Conservation (phyloP, 2,329 filamentous ascomycete species). For the Raffaelea ambrosiae region DNA sequence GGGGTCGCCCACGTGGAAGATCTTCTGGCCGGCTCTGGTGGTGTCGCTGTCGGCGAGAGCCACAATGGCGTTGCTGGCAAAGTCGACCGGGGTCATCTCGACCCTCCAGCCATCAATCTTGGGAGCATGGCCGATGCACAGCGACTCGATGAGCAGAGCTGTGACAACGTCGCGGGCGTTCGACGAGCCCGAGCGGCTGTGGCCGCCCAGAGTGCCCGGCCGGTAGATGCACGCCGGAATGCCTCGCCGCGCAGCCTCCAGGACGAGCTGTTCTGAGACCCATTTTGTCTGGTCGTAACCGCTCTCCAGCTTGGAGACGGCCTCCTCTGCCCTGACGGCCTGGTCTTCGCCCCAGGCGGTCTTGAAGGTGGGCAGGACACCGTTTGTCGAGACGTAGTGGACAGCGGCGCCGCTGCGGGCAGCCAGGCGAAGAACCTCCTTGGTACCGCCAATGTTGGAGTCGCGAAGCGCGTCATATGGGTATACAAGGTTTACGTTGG, state of each 20-base stretch:
- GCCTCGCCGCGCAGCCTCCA: slow-evolving; percentile 56
- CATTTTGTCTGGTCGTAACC: slow-evolving; percentile 77
- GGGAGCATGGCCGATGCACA: slow-evolving; percentile 62
- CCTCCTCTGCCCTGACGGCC: slow-evolving; percentile 59
- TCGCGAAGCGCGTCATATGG: slow-evolving; percentile 68
- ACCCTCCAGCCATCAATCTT: slow-evolving; percentile 67
- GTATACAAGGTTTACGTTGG: slow-evolving; percentile 73
- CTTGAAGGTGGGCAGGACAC: slow-evolving; percentile 62
- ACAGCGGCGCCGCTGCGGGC: slow-evolving; percentile 53
- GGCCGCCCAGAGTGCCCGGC: slow-evolving; percentile 69
- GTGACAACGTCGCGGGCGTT: slow-evolving; percentile 74
- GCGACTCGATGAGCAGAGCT: slow-evolving; percentile 67
- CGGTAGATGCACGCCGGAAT: slow-evolving; percentile 64
- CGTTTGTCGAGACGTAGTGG: slow-evolving; percentile 74
- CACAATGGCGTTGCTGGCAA: slow-evolving; percentile 66
- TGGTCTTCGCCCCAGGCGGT: slow-evolving; percentile 64
- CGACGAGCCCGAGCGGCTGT: slow-evolving; percentile 64
- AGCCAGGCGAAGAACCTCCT: slow-evolving; percentile 65
- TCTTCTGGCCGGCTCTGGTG: slow-evolving; percentile 34
- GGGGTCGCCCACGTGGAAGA: slow-evolving; percentile 70
- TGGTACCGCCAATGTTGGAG: slow-evolving; percentile 71
- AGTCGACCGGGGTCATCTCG: slow-evolving; percentile 81
- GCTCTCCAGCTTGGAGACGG: slow-evolving; percentile 53
- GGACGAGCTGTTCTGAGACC: slow-evolving; percentile 68
- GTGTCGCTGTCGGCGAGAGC: slow-evolving; percentile 41